Evolutionary conservation across 1,139 yeast genomes (phyloP).

Genomic region (Kodamaea sp.): DNA sequence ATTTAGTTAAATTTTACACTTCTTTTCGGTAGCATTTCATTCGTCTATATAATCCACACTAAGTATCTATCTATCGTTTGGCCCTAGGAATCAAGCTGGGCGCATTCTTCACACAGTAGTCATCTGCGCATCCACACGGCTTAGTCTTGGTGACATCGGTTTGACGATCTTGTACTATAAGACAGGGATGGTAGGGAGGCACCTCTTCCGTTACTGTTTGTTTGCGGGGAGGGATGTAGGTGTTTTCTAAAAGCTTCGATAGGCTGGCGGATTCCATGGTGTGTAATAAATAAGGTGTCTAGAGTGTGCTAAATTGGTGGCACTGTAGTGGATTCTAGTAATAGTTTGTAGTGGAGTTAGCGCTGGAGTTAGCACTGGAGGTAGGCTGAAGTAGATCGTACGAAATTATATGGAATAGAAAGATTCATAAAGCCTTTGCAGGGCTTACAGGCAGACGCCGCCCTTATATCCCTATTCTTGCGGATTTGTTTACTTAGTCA

Average conservation of each 20-base stretch:
- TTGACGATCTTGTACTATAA: constrained; percentile 46
- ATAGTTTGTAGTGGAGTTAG: neutral
- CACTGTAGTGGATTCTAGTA: too few relatives aligned
- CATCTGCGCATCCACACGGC: constrained; percentile 47
- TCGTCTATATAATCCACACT: too few relatives aligned
- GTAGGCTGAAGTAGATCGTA: neutral
- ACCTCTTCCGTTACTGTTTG: constrained; percentile 17
- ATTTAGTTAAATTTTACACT: too few relatives aligned
- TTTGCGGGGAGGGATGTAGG: constrained; percentile 36
- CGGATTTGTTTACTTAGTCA: too few relatives aligned
- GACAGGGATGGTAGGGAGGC: constrained; percentile 46
- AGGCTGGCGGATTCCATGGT: constrained; percentile 37
- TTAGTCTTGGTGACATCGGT: constrained; percentile 40
- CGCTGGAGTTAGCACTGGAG: neutral
- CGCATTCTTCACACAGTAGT: constrained; percentile 45
- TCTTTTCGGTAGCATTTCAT: constrained; percentile 1
- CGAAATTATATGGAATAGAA: neutral
- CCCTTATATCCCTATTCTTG: too few relatives aligned
- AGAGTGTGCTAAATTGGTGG: too few relatives aligned
- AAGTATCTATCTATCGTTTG: too few relatives aligned
- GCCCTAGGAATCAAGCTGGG: constrained; percentile 45
- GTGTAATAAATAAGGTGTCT: too few relatives aligned
- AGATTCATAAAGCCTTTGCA: too few relatives aligned
- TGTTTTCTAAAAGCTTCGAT: constrained; percentile 26
- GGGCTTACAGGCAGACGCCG: too few relatives aligned